These are phyloP conservation scores for Helianthus tuberosus DNA, from an alignment of 129 eudicot species.

Conservation along the genomic window DNA sequence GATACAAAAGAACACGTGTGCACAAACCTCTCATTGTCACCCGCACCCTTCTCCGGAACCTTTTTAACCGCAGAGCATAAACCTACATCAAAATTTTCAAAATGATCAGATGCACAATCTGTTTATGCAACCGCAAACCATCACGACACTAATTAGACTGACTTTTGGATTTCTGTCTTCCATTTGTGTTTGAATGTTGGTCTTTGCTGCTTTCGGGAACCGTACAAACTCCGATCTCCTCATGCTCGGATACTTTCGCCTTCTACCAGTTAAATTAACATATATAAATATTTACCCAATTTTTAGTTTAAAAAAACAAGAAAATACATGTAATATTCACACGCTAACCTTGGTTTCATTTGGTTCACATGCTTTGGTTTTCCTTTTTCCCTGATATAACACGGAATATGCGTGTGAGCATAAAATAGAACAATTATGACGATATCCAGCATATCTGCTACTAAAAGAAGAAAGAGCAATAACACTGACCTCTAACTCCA, in stretches of 20 bases:
- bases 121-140: neutral
- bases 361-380: conserved; percentile 31
- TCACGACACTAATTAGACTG: conserved; percentile 24
- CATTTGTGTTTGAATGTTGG: conserved; percentile 20
- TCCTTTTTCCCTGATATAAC: conserved; percentile 49
- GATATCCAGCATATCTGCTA: neutral
- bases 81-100: conserved; percentile 29
- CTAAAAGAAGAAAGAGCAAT: conserved; percentile 1
- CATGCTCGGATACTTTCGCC: conserved; percentile 36
- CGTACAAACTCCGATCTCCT: conserved; percentile 31
- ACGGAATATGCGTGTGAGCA: conserved; percentile 2
- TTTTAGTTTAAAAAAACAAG: neutral
- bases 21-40: conserved; percentile 54
- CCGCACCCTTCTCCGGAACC: conserved; percentile 39
- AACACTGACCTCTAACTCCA: conserved; percentile 57
- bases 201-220: conserved; percentile 29
- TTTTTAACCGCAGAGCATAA: conserved; percentile 40
- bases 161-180: conserved; percentile 53
- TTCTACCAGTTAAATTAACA: conserved; percentile 16
- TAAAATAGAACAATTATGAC: neutral
- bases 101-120: neutral
- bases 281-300: neutral
- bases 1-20: neutral
- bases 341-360: conserved; percentile 40
- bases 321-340: conserved; percentile 8